phyloP scores from a whole-genome alignment of 352 stramenopile genomes.

The Saprolegnia parasitica region DNA sequence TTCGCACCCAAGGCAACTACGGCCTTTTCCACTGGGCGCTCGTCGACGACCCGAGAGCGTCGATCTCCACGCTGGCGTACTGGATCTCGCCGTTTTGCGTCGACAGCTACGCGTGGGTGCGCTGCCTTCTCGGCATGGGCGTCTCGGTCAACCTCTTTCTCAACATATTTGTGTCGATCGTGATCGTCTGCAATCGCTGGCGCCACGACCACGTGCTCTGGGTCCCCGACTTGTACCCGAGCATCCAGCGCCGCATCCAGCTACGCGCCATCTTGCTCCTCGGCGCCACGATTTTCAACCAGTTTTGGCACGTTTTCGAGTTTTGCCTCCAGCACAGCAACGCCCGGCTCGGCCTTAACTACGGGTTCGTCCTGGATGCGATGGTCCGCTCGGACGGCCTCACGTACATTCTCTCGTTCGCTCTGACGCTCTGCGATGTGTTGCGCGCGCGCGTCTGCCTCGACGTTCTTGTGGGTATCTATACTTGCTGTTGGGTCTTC shows the following conservation, averaged over 20 bases:
- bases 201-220: neutral
- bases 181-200: constrained; percentile 2
- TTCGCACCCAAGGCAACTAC: too few relatives aligned
- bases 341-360: neutral
- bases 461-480: neutral
- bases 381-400: neutral
- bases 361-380: neutral
- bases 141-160: constrained; percentile 1
- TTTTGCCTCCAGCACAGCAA: neutral
- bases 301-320: constrained; percentile 3
- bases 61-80: neutral
- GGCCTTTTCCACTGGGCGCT: neutral
- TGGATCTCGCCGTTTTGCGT: neutral
- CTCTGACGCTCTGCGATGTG: neutral
- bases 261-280: neutral
- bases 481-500: neutral
- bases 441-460: neutral
- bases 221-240: constrained; percentile 11
- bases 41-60: neutral
- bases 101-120: constrained; percentile 6
- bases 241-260: neutral
- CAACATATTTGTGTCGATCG: neutral
- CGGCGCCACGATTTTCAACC: neutral
- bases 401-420: neutral
- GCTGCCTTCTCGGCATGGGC: constrained; percentile 5